Conservation (phyloP, 2,329 filamentous ascomycete species). For the Ophiocordyceps robertsii region DNA sequence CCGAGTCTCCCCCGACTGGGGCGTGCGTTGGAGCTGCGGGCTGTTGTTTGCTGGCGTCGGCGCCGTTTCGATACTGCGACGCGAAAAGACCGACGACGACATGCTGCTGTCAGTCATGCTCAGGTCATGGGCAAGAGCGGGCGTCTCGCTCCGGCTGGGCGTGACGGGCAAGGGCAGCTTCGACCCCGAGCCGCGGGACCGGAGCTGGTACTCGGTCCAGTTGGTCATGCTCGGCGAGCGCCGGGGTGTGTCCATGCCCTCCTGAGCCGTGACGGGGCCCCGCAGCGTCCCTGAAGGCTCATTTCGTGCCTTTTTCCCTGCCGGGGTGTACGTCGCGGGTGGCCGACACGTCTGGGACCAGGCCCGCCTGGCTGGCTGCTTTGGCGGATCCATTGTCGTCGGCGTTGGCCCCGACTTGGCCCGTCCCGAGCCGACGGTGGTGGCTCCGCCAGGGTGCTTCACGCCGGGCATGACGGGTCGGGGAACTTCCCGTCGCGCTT, state of each 20-base stretch:
- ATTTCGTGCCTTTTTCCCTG: not conserved
- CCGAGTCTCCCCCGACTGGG: conserved; percentile 3
- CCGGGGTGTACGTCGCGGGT: not conserved
- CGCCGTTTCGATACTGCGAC: conserved; percentile 18
- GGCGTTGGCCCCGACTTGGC: not conserved
- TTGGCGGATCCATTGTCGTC: not conserved
- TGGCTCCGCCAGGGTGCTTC: not conserved
- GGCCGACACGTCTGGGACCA: not conserved
- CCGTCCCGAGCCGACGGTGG: not conserved
- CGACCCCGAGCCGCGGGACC: conserved; percentile 22
- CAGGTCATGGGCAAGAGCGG: conserved; percentile 18
- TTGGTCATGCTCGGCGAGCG: conserved; percentile 14
- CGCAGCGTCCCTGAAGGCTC: not conserved
- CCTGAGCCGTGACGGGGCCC: not conserved
- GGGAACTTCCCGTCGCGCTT: conserved; percentile 8
- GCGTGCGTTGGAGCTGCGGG: conserved; percentile 11
- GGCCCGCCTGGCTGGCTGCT: not conserved
- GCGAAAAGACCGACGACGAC: conserved; percentile 26
- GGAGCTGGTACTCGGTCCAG: conserved; percentile 14
- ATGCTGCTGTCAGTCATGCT: conserved; percentile 30
- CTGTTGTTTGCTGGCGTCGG: conserved; percentile 18
- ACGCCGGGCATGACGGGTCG: conserved; percentile 4
- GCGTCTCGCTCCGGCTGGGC: conserved; percentile 21
- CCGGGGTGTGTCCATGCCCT: conserved; percentile 2
- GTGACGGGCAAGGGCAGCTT: conserved; percentile 25